Evolutionary conservation across 371 early-diverging fungal species (phyloP), one percentile per base, ranked within the genome.

Genomic region (Mucor piriformis): DNA sequence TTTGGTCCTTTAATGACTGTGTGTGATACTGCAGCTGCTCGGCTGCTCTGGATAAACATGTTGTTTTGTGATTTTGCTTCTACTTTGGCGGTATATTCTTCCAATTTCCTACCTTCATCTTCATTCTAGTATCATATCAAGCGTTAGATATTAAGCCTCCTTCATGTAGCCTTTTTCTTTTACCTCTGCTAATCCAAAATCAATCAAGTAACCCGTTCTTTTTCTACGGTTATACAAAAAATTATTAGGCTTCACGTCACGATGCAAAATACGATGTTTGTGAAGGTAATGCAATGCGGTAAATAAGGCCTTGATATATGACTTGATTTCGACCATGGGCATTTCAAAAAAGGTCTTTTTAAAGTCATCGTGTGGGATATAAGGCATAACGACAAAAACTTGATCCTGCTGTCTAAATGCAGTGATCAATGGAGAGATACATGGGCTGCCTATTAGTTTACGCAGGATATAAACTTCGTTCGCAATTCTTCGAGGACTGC

Each of bases 241-340:
- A 65, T 99, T 99, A 51, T 88, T 86, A 0, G 99, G 99, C 70
- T 99, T 99, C 46, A 99, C 83, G 67, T 99, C 99, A 20, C 99
- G 86, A 61, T 97, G 97, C 27, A 97, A 79, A 42, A 94, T 88
- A 5, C 79, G 73, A 20, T 79, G 73, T 11, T 59, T 61, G 57
- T 98, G 97, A 3, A 97, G 72, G 54, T 91, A 75, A 6, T 72
- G 73, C 3, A 96, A 68, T 0, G 91, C 94, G 8, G 79, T 74
- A 12, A 98, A 76, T 3, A 99, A 69, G 2, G 88, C 83, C 11
- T 85, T 82, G 62, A 98, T 73, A 69, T 99, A 99, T 59, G 68
- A 77, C 32, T 85, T 85, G 42, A 98, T 92, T 37, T 97, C 96
- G 3, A 44, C 18, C 18, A 64, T 7, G 23, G 16, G 1, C 49